These are phyloP conservation scores for Yamadazyma blattariae DNA, from an alignment of 1,139 yeast species.

Conservation along the genomic window DNA sequence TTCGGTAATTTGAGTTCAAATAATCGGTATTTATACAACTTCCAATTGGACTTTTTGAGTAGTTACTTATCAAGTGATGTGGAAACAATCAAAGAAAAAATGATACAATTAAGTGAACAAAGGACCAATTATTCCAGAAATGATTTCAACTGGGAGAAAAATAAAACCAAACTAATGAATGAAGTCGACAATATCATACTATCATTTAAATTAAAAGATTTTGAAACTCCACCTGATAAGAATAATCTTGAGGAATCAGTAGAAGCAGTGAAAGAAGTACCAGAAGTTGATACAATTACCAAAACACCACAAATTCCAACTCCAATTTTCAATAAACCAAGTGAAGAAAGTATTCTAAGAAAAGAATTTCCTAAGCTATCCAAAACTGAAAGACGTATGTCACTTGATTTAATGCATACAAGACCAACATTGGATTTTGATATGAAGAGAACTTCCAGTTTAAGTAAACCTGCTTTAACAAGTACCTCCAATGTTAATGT, in stretches of 20 bases:
- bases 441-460: conserved; percentile 15
- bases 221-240: conserved; percentile 2
- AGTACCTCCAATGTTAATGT: conserved; percentile 35
- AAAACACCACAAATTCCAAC: no score
- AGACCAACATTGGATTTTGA: conserved; percentile 9
- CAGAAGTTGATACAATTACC: no score
- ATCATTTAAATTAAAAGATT: conserved; percentile 15
- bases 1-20: conserved; percentile 13
- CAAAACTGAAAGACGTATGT: conserved; percentile 24
- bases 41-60: conserved; percentile 15
- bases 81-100: conserved; percentile 8
- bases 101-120: conserved; percentile 8
- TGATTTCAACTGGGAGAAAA: conserved; percentile 17
- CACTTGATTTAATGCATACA: conserved; percentile 30
- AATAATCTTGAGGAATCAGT: no score
- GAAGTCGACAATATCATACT: conserved; percentile 21
- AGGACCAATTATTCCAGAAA: conserved; percentile 9
- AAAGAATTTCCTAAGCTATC: conserved; percentile 22
- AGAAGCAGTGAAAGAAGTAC: no score
- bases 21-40: conserved; percentile 12
- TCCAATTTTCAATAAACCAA: no score
- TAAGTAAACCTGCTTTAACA: conserved; percentile 31
- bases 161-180: conserved; percentile 14
- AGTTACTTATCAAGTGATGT: conserved; percentile 11
- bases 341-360: conserved; percentile 1